phyloP scores from a whole-genome alignment of 495 filamentous ascomycete species.

The Cryomyces antarcticus region DNA sequence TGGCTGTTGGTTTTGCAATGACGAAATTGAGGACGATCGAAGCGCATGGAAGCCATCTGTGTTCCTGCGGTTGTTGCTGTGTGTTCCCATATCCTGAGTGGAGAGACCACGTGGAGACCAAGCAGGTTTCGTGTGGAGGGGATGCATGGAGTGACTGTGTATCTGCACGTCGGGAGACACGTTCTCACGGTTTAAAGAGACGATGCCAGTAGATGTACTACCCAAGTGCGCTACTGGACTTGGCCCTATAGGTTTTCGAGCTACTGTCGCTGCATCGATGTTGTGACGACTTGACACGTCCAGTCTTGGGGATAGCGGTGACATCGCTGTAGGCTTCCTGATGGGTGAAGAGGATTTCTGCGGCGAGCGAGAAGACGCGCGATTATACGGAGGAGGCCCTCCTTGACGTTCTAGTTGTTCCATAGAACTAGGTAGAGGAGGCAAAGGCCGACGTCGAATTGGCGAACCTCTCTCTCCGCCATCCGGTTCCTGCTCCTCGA shows the following conservation, averaged over 20 bases:
- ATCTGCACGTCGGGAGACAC: neutral
- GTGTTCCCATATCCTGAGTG: neutral
- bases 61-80: neutral
- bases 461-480: neutral
- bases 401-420: neutral
- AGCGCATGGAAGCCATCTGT: neutral
- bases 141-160: neutral
- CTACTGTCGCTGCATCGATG: neutral
- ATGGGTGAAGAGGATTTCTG: neutral
- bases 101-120: neutral
- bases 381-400: neutral
- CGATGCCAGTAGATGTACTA: neutral
- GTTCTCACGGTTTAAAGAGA: neutral
- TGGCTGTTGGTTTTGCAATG: too few relatives aligned
- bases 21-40: too few relatives aligned
- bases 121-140: neutral
- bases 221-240: neutral
- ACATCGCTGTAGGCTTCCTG: neutral
- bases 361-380: neutral
- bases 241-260: neutral
- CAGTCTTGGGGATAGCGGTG: neutral
- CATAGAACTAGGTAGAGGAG: neutral
- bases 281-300: neutral
- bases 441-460: neutral
- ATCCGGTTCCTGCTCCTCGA: conserved; percentile 7